These are phyloP conservation scores for Backusella tarrabulga DNA, from an alignment of 192 early-diverging fungal genomes.

Conservation along the genomic window DNA sequence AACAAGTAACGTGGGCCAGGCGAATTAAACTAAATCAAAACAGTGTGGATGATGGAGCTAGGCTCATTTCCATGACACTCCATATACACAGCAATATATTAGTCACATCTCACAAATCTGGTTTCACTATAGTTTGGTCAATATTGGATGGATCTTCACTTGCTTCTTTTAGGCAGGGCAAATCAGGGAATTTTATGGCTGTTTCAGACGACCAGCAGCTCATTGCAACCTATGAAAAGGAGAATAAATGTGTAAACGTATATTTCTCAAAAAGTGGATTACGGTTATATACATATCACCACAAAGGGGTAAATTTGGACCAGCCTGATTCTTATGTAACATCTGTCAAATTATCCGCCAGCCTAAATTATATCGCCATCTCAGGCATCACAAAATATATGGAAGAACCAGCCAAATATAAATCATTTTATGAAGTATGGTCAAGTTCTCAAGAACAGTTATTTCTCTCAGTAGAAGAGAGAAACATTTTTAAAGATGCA, in stretches of 20 bases:
- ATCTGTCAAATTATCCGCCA: neutral
- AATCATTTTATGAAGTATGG: neutral
- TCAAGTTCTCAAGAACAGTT: neutral
- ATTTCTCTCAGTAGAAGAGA: neutral
- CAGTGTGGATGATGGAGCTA: neutral
- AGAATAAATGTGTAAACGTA: neutral
- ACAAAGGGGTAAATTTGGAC: neutral
- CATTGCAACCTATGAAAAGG: neutral
- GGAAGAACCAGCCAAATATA: neutral
- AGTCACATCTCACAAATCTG: neutral
- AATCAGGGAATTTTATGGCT: neutral
- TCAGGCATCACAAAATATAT: neutral
- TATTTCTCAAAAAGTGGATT: neutral
- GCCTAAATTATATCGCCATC: neutral
- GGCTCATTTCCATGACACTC: neutral
- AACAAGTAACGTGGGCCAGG: neutral
- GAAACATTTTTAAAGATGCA: neutral
- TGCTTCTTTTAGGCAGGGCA: neutral
- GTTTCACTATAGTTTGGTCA: neutral
- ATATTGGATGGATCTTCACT: neutral
- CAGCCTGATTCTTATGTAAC: neutral
- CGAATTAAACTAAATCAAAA: neutral
- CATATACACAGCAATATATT: neutral
- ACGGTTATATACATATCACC: neutral
- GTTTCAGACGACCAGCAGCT: neutral